Evolutionary conservation across 139 green algal genomes (phyloP).

Genomic region (Asterochloris sp.): DNA sequence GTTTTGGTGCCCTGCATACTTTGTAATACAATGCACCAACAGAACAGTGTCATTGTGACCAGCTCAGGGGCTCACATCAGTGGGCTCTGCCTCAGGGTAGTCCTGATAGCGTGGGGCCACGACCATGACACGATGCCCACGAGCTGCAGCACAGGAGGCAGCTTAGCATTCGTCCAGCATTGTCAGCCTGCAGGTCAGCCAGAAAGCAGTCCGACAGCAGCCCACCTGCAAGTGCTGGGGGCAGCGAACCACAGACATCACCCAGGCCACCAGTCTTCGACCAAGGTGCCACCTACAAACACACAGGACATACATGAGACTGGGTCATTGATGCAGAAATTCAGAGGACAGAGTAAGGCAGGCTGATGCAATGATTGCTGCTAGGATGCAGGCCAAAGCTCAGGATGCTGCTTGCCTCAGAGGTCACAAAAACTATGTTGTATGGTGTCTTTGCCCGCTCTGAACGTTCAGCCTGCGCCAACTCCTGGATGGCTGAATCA

Average conservation of each 20-base stretch:
- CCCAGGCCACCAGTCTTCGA: constrained; percentile 86
- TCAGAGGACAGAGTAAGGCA: neutral
- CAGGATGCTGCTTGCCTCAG: constrained; percentile 4
- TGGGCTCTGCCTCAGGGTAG: constrained; percentile 19
- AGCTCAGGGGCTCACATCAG: constrained; percentile 9
- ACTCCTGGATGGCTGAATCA: constrained; percentile 5
- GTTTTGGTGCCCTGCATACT: too few relatives aligned
- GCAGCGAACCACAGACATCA: constrained; percentile 66
- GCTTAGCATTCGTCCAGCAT: too few relatives aligned
- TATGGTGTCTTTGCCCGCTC: constrained; percentile 4
- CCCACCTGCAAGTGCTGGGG: constrained; percentile 42
- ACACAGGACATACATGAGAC: constrained; percentile 13
- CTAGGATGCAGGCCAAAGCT: too few relatives aligned
- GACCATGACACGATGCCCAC: constrained; percentile 72
- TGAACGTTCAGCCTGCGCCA: neutral
- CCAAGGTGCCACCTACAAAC: constrained; percentile 77
- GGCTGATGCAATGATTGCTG: too few relatives aligned
- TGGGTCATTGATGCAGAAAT: neutral
- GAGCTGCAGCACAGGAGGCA: neutral
- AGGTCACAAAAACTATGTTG: constrained; percentile 30
- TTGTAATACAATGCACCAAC: too few relatives aligned
- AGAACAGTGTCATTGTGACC: too few relatives aligned
- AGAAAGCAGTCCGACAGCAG: too few relatives aligned
- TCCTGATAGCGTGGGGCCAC: constrained; percentile 54
- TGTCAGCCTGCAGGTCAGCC: too few relatives aligned